phyloP scores from a whole-genome alignment of 2,329 filamentous ascomycete genomes.

The Delphinella strobiligena region DNA sequence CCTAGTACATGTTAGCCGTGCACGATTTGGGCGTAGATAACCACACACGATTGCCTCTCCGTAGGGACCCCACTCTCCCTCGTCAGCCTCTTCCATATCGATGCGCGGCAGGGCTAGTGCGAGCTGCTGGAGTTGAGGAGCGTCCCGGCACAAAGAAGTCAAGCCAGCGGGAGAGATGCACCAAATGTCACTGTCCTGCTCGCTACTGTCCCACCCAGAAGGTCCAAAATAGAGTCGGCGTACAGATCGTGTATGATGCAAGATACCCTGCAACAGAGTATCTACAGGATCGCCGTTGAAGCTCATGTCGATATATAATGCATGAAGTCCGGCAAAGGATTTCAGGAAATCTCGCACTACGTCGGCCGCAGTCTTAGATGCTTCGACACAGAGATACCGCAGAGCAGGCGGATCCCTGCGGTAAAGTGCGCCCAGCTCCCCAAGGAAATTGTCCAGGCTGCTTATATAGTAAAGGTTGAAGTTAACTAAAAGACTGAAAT shows the following conservation, averaged over 20 bases:
- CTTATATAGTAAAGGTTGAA: no score
- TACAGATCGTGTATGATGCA: not conserved
- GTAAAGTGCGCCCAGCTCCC: no score
- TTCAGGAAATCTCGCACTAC: not conserved
- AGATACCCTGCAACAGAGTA: not conserved
- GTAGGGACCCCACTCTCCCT: not conserved
- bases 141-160: not conserved
- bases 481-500: no score
- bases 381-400: no score
- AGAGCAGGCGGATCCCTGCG: no score
- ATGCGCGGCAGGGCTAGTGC: not conserved
- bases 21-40: not conserved
- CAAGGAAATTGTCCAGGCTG: no score
- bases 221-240: not conserved
- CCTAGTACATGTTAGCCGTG: no score
- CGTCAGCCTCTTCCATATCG: not conserved
- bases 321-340: not conserved
- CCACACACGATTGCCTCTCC: not conserved
- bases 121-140: not conserved
- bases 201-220: not conserved
- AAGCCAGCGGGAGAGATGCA: not conserved
- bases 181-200: not conserved
- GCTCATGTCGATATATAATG: not conserved
- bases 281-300: not conserved
- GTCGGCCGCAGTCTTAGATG: no score